Conservation (phyloP, 2,329 filamentous ascomycete genomes). For the Paraphoma sp. region DNA sequence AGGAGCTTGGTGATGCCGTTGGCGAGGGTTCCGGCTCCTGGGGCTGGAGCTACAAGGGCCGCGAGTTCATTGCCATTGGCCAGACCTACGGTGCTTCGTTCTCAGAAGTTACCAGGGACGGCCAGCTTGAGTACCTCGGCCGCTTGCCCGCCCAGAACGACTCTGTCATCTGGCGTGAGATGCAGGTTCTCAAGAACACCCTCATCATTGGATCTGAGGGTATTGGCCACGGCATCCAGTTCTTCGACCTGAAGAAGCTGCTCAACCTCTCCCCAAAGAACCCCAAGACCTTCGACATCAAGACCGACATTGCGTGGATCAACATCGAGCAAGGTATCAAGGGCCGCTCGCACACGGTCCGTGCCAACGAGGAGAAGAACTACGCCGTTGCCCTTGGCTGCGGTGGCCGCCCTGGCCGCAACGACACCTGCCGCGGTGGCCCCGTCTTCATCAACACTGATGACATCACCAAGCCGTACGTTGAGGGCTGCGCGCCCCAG, state of each 20-base stretch:
- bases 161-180: constrained; percentile 61
- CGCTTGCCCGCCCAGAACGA: constrained; percentile 56
- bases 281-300: constrained; percentile 38
- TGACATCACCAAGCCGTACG: constrained; percentile 54
- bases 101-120: constrained; percentile 56
- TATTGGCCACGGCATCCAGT: constrained; percentile 61
- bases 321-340: constrained; percentile 31
- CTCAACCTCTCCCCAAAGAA: constrained; percentile 41
- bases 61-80: constrained; percentile 62
- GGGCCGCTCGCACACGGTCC: constrained; percentile 46
- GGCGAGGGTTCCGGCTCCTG: constrained; percentile 56
- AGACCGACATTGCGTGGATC: constrained; percentile 38
- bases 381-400: constrained; percentile 46
- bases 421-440: constrained; percentile 56
- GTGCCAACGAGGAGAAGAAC: constrained; percentile 43
- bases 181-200: constrained; percentile 51
- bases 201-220: constrained; percentile 51
- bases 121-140: constrained; percentile 61
- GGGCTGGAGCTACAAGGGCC: constrained; percentile 61
- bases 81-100: constrained; percentile 65
- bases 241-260: constrained; percentile 64
- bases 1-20: constrained; percentile 57
- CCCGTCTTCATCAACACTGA: constrained; percentile 65
- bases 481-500: constrained; percentile 60
- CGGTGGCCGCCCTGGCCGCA: constrained; percentile 35